Base-by-base conservation (phyloP, 106 monocot species). In the Narthecium ossifragum region DNA sequence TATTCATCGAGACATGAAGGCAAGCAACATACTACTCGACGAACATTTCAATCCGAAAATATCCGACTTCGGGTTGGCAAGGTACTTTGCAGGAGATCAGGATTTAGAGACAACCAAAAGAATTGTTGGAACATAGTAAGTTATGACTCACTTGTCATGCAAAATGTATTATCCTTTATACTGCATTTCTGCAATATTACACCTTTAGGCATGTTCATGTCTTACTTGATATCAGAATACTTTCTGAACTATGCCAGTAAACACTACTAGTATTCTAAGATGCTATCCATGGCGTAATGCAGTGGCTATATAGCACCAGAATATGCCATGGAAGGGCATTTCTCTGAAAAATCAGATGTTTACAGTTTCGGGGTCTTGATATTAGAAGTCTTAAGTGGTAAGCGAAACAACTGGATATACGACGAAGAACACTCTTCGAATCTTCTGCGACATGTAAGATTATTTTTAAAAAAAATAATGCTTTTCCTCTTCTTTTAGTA, bases 351-450 rank as follows among this genome's bases (percentile, higher is more conserved):
- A 31, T 49, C 46, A 14, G 62, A 62, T 46, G 60, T 60, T 6
- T 60, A 45, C 60, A 60, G 60, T 29, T 60, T 60, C 38, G 60
- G 60, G 24, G 60, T 60, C 18, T 29, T 60, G 29, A 29, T 60
- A 29, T 20, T 60, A 11, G 60, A 60, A 29, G 8, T 60, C 20
- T 46, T 62, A 22, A 47, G 32, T 23, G 62, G 62, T 7, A 62
- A 62, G 48, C 46, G 62, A 26, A 62, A 48, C 31, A 62, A 46
- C 31, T 31, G 8, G 21, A 8, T 32, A n/a, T n/a, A n/a, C 18
- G 31, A 31, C 13, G 18, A 48, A 4, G 45, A 45, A 4, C 25
- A 14, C 20, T 20, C 21, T 39, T 8, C 40, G 18, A 62, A 49
- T 33, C 48, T 62, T n/a, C 28, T 62, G 6, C 32, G 62, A 30